Percentiles rank a stretch among this genome's conserved stretches.
Conservation (phyloP, 2,329 filamentous ascomycete species). For the Verticillium longisporum region DNA sequence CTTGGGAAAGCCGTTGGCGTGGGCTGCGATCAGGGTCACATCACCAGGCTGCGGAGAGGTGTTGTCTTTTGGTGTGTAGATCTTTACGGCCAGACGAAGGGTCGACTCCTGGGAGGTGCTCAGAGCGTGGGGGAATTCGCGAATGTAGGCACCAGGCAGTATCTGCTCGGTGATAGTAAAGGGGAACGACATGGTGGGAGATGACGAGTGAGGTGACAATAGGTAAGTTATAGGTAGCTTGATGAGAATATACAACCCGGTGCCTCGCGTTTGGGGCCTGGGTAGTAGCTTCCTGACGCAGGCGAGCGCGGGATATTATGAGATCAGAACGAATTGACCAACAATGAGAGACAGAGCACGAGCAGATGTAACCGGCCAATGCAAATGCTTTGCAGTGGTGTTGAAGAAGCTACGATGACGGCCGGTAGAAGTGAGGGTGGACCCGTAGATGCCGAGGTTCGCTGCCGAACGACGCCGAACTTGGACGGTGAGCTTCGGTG, state of each 20-base stretch:
- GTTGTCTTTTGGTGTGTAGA: conserved; percentile 76
- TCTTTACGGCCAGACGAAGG: conserved; percentile 71
- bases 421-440: neutral
- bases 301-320: no score
- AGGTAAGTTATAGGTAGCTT: no score
- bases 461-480: neutral
- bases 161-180: conserved; percentile 70
- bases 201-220: neutral
- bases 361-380: no score
- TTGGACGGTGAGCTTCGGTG: neutral
- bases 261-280: no score
- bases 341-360: no score
- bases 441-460: neutral
- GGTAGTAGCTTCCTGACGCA: no score
- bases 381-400: no score
- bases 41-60: conserved; percentile 62
- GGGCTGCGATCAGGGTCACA: conserved; percentile 77
- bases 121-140: conserved; percentile 72
- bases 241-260: neutral
- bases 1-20: conserved; percentile 92
- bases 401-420: no score
- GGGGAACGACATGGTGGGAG: conserved; percentile 22
- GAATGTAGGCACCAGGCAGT: conserved; percentile 68
- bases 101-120: conserved; percentile 66
- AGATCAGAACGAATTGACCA: no score